These are phyloP conservation scores for Fusarium algeriense DNA, from an alignment of 2,329 filamentous ascomycete genomes.

Conservation along the genomic window DNA sequence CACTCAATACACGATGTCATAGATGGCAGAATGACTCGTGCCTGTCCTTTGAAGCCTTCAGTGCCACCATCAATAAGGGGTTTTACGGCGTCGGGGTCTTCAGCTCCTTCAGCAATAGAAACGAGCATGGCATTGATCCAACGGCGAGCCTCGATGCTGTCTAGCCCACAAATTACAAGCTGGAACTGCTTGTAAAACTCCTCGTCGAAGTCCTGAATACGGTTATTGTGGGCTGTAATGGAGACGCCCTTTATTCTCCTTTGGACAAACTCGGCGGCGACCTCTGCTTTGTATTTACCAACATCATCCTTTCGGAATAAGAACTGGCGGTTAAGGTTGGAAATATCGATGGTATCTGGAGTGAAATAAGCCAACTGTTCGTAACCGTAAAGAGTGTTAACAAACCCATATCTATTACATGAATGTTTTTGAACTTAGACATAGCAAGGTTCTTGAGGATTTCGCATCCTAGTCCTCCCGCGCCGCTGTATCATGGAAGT, in stretches of 20 bases:
- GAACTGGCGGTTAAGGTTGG: slow-evolving; percentile 97
- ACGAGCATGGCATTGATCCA: slow-evolving; percentile 98
- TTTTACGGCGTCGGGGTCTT: slow-evolving; percentile 87
- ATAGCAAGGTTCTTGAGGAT: slow-evolving; percentile 96
- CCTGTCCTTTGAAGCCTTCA: slow-evolving; percentile 98
- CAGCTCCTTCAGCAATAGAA: slow-evolving; percentile 82
- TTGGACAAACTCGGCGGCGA: slow-evolving; percentile 92
- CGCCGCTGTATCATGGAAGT: slow-evolving; percentile 71
- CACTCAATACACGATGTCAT: slow-evolving; percentile 98
- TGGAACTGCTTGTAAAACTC: slow-evolving; percentile 98
- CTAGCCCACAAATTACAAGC: slow-evolving; percentile 91
- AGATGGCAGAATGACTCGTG: slow-evolving; percentile 89
- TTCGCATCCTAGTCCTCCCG: slow-evolving; percentile 94
- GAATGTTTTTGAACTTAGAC: slow-evolving; percentile 95
- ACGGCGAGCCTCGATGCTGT: slow-evolving; percentile 96
- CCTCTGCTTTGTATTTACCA: slow-evolving; percentile 92
- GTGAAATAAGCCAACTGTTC: slow-evolving; percentile 22
- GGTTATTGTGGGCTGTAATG: slow-evolving; percentile 93
- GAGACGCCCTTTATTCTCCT: slow-evolving; percentile 88
- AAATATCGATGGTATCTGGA: slow-evolving; percentile 95
- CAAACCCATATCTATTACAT: slow-evolving; percentile 98
- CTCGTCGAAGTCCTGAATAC: slow-evolving; percentile 97
- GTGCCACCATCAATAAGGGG: slow-evolving; percentile 97
- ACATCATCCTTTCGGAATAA: slow-evolving; percentile 93
- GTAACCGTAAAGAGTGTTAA: slow-evolving; percentile 6